Percentiles rank a stretch among this genome's conserved stretches.
Conservation (phyloP, 805 yeast genomes). For the Ogataea allantospora region DNA sequence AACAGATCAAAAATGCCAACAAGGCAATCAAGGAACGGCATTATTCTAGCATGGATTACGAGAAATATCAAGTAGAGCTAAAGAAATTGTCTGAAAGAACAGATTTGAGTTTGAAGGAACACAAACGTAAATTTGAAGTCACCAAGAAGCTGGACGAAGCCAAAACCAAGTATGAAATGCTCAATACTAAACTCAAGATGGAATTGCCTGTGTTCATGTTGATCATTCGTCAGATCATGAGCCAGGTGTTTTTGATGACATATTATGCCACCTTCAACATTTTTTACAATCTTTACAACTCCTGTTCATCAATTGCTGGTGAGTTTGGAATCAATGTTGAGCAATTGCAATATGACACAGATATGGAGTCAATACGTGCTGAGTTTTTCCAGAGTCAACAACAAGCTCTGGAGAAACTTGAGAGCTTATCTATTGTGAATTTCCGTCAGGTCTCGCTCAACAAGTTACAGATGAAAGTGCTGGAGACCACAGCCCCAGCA, state of each 20-base stretch:
- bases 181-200: conserved; percentile 39
- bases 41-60: conserved; percentile 24
- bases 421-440: conserved; percentile 14
- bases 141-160: conserved; percentile 32
- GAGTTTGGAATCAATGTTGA: conserved; percentile 14
- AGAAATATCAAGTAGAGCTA: conserved; percentile 20
- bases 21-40: conserved; percentile 27
- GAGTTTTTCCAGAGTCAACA: conserved; percentile 12
- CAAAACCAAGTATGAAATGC: conserved; percentile 36
- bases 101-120: conserved; percentile 39
- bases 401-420: conserved; percentile 7
- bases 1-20: conserved; percentile 19
- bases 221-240: conserved; percentile 32
- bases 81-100: conserved; percentile 21
- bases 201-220: conserved; percentile 48
- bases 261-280: conserved; percentile 41
- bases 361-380: conserved; percentile 6
- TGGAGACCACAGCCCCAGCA: conserved; percentile 15
- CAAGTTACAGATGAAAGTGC: conserved; percentile 18
- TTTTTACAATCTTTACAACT: conserved; percentile 22
- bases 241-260: conserved; percentile 33
- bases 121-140: conserved; percentile 33
- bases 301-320: conserved; percentile 7
- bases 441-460: conserved; percentile 19
- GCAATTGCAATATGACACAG: conserved; percentile 6